phyloP scores from a whole-genome alignment of 1,284 basidiomycete genomes.

The Sanghuangporus baumii region DNA sequence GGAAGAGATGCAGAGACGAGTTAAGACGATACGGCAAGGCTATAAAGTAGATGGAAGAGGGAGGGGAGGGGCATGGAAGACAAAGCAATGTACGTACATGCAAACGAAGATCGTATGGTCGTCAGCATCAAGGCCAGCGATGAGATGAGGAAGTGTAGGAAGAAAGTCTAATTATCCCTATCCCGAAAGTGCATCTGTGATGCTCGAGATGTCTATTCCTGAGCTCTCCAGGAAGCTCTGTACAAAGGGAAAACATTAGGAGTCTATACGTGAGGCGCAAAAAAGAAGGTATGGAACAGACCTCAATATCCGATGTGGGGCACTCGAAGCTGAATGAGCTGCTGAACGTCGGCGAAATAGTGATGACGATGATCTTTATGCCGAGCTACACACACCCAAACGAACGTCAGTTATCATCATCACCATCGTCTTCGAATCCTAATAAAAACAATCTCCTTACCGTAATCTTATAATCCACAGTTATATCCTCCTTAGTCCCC shows the following conservation, averaged over 20 bases:
- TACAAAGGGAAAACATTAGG: background rate
- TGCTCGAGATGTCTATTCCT: constrained; percentile 10
- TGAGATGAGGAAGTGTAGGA: background rate
- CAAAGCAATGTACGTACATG: background rate
- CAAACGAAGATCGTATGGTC: background rate
- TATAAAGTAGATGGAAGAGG: background rate
- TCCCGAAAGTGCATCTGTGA: constrained; percentile 3
- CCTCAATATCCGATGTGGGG: constrained; percentile 38
- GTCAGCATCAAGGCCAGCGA: background rate
- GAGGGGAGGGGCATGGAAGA: background rate
- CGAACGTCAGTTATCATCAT: background rate
- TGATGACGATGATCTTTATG: constrained; percentile 59
- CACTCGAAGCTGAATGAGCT: constrained; percentile 66
- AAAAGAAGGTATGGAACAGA: background rate
- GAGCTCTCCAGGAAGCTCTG: constrained; percentile 13
- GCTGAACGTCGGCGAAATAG: constrained; percentile 64
- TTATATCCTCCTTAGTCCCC: constrained; percentile 46
- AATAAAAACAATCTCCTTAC: constrained; percentile 29
- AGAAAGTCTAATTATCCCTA: background rate
- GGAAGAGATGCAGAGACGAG: background rate
- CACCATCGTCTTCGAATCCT: constrained; percentile 19
- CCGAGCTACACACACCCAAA: constrained; percentile 39
- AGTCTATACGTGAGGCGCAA: background rate
- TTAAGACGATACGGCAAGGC: background rate
- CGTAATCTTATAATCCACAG: constrained; percentile 65